Conservation (phyloP, 106 monocot genomes). For the Ottelia alismoides region DNA sequence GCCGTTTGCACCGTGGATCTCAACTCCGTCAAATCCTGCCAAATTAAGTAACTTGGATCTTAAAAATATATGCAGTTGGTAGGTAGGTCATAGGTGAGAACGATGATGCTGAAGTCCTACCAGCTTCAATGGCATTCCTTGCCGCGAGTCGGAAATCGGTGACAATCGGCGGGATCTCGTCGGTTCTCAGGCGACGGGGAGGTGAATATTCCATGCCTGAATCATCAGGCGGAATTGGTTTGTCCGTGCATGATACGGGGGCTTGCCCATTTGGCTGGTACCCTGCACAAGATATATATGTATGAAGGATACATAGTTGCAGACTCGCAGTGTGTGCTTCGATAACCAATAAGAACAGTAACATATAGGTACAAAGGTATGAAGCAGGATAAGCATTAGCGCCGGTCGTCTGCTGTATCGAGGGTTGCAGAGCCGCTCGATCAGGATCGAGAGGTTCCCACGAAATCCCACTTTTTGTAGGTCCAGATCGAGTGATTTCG, state of each 20-base stretch:
- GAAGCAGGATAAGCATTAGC: slow-evolving; percentile 6
- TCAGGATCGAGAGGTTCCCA: slow-evolving; percentile 6
- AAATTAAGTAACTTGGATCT: slow-evolving; percentile 6
- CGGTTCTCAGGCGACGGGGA: too few species aligned
- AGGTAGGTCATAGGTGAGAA: slow-evolving; percentile 11
- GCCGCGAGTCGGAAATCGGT: too few species aligned
- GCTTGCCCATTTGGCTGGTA: too few species aligned
- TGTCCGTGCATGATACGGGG: too few species aligned
- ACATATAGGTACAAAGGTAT: slow-evolving; percentile 6
- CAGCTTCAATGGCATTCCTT: too few species aligned
- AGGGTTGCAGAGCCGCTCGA: slow-evolving; percentile 2
- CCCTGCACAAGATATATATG: slow-evolving; percentile 3
- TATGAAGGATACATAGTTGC: background rate
- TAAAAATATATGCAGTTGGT: slow-evolving; percentile 17
- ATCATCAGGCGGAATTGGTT: too few species aligned
- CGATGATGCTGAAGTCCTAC: too few species aligned
- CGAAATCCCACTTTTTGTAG: too few species aligned
- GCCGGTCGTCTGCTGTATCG: slow-evolving; percentile 9
- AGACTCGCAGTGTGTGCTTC: too few species aligned
- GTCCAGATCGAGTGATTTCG: background rate
- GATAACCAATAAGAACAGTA: background rate
- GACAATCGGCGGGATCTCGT: too few species aligned
- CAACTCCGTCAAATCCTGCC: too few species aligned
- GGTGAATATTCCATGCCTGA: too few species aligned
- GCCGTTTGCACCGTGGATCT: slow-evolving; percentile 8